phyloP scores from a whole-genome alignment of 2,329 filamentous ascomycete genomes.

The Colletotrichum horii region DNA sequence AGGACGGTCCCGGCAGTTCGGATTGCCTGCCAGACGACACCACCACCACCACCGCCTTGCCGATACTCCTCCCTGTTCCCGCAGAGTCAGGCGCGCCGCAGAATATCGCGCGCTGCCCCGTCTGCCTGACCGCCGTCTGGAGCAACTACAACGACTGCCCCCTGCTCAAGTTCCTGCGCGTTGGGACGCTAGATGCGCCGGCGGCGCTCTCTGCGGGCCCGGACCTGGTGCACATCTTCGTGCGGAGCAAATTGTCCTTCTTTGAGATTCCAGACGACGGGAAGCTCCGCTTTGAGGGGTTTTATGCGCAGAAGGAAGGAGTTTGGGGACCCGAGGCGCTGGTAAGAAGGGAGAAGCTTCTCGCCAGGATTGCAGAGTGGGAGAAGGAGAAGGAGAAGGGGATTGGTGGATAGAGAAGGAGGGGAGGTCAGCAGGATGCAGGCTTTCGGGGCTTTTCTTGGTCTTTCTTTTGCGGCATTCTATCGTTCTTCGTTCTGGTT shows the following conservation, averaged over 20 bases:
- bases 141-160: constrained; percentile 42
- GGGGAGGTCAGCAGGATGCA: background rate
- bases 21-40: background rate
- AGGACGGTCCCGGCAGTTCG: background rate
- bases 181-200: constrained; percentile 47
- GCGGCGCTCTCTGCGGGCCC: constrained; percentile 40
- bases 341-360: constrained; percentile 31
- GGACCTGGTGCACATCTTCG: constrained; percentile 49
- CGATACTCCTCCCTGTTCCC: constrained; percentile 35
- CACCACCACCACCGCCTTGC: background rate
- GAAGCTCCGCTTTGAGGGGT: constrained; percentile 40
- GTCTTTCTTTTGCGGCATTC: background rate
- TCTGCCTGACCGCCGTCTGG: constrained; percentile 46
- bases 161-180: constrained; percentile 41
- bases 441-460: background rate
- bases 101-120: constrained; percentile 45
- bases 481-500: background rate
- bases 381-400: background rate
- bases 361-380: constrained; percentile 21
- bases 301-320: constrained; percentile 35
- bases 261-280: constrained; percentile 38
- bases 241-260: constrained; percentile 41
- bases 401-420: background rate
- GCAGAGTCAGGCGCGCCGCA: constrained; percentile 45
- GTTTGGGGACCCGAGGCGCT: constrained; percentile 38